Evolutionary conservation across 1,139 yeast species (phyloP), one percentile per base, ranked within the genome.

Genomic region (Suhomyces guaymorum): DNA sequence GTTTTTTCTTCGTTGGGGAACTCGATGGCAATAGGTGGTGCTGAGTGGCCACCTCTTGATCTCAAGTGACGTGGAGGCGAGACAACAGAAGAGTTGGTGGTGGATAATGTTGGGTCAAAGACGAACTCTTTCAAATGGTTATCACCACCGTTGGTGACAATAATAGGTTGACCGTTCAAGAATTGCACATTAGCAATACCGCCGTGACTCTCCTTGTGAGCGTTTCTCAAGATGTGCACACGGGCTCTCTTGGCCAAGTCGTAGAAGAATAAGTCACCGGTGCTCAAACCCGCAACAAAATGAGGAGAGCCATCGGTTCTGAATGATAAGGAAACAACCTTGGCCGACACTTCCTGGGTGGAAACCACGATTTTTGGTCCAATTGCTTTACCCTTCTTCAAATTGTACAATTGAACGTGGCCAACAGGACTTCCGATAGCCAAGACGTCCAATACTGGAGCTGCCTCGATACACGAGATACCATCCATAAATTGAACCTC

Each of bases 1-100:
- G 96, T 80, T 43, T 78, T 82, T 13, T 79, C 77, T 48, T 76
- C 80, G 48, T 86, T 85, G 3, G 95, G 88, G 58, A 92, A 94
- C 23, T 72, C 69, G 31, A 94, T 80, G 9, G 79, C 63, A 1
- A 84, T 71, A 3, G 98, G 95, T 5, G 98, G 96, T 15, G 88
- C 84, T 3, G 96, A 80, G 59, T 94, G 98, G 10, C 99, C 99
- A 49, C 97, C 97, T 57, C 98, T 78, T 0, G 95, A 85, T 59
- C 98, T 79, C 50, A 94, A 71, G 43, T 83, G 80, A 55, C 98
- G 81, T 25, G 98, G 98, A 1, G 97, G 96, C 5, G 94, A 78
- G 5, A 83, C 81, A 20, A 88, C 78, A 0, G 81, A 63, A 2
- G 75, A 60, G 46, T 80, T 76, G n/a, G 82, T 66, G 11, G 83